Conservation (phyloP, 305 asterid species). For the Stenogyne calaminthoides region DNA sequence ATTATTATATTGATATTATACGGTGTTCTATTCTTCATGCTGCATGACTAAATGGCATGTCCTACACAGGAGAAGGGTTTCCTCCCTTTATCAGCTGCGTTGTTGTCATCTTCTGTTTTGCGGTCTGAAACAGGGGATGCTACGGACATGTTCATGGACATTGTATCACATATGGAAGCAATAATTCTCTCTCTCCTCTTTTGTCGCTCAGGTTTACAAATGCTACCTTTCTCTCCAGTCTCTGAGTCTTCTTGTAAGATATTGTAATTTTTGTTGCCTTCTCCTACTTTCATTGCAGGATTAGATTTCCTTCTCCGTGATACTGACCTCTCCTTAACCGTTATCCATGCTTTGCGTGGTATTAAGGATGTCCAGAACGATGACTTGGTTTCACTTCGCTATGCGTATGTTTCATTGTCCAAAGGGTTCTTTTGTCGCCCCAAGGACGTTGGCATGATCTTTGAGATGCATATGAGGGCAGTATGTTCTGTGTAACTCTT, state of each 20-base stretch:
- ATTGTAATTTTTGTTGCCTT: slow-evolving; percentile 32
- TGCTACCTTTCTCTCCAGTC: slow-evolving; percentile 23
- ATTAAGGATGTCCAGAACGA: slow-evolving; percentile 55
- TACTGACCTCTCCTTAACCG: slow-evolving; percentile 66
- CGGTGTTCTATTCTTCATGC: slow-evolving; percentile 19
- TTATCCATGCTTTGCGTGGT: slow-evolving; percentile 72
- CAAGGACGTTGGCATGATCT: slow-evolving; percentile 65
- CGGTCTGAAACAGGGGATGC: slow-evolving; percentile 64
- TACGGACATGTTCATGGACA: slow-evolving; percentile 62
- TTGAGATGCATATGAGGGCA: slow-evolving; percentile 83
- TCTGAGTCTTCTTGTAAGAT: slow-evolving; percentile 20
- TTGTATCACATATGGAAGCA: slow-evolving; percentile 72
- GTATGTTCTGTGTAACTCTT: slow-evolving; percentile 47
- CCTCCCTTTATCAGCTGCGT: slow-evolving; percentile 93
- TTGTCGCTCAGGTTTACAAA: slow-evolving; percentile 78
- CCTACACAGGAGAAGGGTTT: slow-evolving; percentile 88
- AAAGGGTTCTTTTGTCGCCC: slow-evolving; percentile 78
- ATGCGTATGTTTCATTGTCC: slow-evolving; percentile 77
- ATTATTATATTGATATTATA: slow-evolving; percentile 8
- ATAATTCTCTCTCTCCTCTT: slow-evolving; percentile 72
- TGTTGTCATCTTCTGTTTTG: slow-evolving; percentile 76
- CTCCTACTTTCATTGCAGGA: slow-evolving; percentile 55
- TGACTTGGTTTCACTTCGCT: slow-evolving; percentile 72
- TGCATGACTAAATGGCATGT: slow-evolving; percentile 38
- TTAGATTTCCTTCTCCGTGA: slow-evolving; percentile 74